Conservation (phyloP, 2,329 filamentous ascomycete species). For the Myriangium duriaei region DNA sequence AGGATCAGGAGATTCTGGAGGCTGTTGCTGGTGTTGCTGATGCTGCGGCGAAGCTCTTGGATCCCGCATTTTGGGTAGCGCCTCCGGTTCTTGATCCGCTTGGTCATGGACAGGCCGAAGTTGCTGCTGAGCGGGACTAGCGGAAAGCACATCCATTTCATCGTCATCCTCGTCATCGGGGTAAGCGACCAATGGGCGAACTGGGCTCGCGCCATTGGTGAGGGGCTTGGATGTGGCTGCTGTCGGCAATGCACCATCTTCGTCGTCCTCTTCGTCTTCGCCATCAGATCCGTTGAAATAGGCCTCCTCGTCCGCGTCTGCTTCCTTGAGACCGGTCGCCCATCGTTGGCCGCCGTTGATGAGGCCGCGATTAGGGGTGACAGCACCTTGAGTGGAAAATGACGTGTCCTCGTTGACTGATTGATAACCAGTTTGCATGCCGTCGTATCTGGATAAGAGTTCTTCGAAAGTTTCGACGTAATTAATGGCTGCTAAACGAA, state of each 20-base stretch:
- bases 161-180: slow-evolving; percentile 75
- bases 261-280: slow-evolving; percentile 53
- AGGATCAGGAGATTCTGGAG: slow-evolving; percentile 12
- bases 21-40: slow-evolving; percentile 17
- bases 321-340: slow-evolving; percentile 61
- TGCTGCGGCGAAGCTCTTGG: slow-evolving; percentile 16
- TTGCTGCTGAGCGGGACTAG: slow-evolving; percentile 7
- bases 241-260: slow-evolving; percentile 18
- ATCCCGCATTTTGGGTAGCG: neutral
- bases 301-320: slow-evolving; percentile 77
- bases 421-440: slow-evolving; percentile 51
- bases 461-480: slow-evolving; percentile 78
- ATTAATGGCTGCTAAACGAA: slow-evolving; percentile 60
- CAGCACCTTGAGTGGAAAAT: slow-evolving; percentile 61
- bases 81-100: slow-evolving; percentile 13
- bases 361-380: slow-evolving; percentile 30
- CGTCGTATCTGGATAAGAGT: slow-evolving; percentile 65
- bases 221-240: slow-evolving; percentile 23
- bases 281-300: slow-evolving; percentile 90
- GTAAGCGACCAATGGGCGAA: slow-evolving; percentile 79
- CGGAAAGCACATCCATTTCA: slow-evolving; percentile 38
- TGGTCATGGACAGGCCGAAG: slow-evolving; percentile 12
- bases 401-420: slow-evolving; percentile 46
- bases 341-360: slow-evolving; percentile 47
- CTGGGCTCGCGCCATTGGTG: slow-evolving; percentile 51